These are phyloP conservation scores for Pleomassaria siparia DNA, from an alignment of 2,329 filamentous ascomycete genomes.

Conservation along the genomic window DNA sequence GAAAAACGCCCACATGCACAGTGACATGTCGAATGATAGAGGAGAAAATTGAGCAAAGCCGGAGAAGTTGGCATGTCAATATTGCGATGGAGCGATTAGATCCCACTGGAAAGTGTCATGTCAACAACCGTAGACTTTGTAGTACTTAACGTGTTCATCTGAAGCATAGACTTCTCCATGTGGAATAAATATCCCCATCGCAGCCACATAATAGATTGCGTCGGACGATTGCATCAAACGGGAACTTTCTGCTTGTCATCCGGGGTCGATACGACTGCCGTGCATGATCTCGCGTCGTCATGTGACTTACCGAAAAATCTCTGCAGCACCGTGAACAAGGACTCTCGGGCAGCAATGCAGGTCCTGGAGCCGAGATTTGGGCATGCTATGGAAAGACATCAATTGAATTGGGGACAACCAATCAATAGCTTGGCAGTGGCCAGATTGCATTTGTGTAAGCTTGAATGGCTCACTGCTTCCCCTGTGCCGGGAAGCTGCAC, in stretches of 20 bases:
- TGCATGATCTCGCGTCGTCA: constrained; percentile 5
- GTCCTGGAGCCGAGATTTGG: neutral
- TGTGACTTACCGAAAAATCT: constrained; percentile 4
- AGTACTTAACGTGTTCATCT: too few species aligned
- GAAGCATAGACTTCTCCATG: too few species aligned
- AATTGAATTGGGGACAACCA: constrained; percentile 1
- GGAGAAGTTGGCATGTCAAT: too few species aligned
- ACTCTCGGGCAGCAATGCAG: constrained; percentile 2
- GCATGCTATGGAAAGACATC: neutral
- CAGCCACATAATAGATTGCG: neutral
- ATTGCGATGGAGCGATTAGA: too few species aligned
- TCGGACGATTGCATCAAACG: too few species aligned
- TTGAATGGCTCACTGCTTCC: constrained; percentile 20
- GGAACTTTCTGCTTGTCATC: neutral
- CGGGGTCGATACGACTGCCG: neutral
- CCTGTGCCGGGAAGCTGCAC: constrained; percentile 25
- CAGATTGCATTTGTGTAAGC: constrained; percentile 29
- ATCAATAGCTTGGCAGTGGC: constrained; percentile 11
- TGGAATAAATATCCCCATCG: neutral
- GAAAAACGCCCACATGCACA: too few species aligned
- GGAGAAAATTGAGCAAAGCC: too few species aligned
- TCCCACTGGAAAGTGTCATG: too few species aligned
- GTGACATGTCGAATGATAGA: too few species aligned
- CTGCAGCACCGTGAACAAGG: too few species aligned
- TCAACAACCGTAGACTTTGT: too few species aligned